A percentile compares a stretch with the other conserved stretches of the same genome.
Evolutionary conservation across 192 early-diverging fungal genomes (phyloP).

Genomic region (Paraglomus occultum): DNA sequence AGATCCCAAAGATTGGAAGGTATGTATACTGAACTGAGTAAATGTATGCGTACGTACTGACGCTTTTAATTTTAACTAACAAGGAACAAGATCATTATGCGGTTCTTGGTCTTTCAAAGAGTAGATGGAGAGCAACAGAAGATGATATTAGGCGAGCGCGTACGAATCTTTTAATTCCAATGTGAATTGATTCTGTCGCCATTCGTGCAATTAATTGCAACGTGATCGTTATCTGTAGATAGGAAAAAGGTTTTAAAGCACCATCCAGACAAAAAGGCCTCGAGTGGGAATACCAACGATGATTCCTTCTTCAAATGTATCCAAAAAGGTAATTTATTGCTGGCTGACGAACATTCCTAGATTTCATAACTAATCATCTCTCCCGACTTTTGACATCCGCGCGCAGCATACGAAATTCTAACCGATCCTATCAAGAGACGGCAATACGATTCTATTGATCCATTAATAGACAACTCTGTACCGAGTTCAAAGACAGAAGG

Average conservation of each 20-base stretch:
- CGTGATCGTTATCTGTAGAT: slow-evolving; percentile 36
- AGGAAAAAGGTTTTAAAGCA: slow-evolving; percentile 94
- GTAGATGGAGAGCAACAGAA: slow-evolving; percentile 84
- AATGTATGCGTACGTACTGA: neutral
- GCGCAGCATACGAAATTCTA: slow-evolving; percentile 88
- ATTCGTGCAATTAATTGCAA: too few species aligned
- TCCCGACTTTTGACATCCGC: too few species aligned
- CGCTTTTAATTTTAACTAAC: neutral
- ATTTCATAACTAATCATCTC: too few species aligned
- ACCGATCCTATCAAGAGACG: slow-evolving; percentile 84
- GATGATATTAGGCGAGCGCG: slow-evolving; percentile 89
- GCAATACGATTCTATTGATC: slow-evolving; percentile 97
- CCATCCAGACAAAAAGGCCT: slow-evolving; percentile 99
- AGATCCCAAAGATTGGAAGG: slow-evolving; percentile 97
- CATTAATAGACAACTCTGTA: slow-evolving; percentile 68
- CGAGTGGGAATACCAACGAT: slow-evolving; percentile 69
- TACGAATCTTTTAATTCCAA: neutral
- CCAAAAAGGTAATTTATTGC: slow-evolving; percentile 47
- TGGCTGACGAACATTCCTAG: too few species aligned
- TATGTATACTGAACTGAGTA: slow-evolving; percentile 33
- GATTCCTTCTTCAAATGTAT: slow-evolving; percentile 99
- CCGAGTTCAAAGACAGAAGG: slow-evolving; percentile 76
- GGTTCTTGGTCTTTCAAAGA: slow-evolving; percentile 86
- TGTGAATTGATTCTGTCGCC: neutral
- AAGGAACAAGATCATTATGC: slow-evolving; percentile 92